phyloP scores from a whole-genome alignment of 2,329 filamentous ascomycete species.

The Botrytis fabae region DNA sequence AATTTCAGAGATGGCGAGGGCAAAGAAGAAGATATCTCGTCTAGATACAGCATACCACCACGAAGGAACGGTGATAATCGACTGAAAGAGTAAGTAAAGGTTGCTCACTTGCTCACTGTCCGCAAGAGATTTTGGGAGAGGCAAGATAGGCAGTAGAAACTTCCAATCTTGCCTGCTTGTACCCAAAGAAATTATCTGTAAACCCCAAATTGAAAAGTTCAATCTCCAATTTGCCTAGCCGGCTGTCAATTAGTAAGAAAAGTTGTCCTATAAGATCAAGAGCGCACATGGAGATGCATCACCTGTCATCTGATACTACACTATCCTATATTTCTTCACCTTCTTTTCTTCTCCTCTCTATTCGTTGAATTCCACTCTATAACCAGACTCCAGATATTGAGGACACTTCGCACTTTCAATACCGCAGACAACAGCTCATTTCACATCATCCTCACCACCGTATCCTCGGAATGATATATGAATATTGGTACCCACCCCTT shows the following conservation, averaged over 20 bases:
- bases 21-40: not conserved
- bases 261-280: slow-evolving; percentile 5
- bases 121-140: not conserved
- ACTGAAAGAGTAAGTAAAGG: not conserved
- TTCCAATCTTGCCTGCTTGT: not conserved
- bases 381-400: accelerated
- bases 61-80: not conserved
- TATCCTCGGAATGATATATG: not conserved
- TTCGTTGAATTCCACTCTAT: not conserved
- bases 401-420: not conserved
- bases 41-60: not conserved
- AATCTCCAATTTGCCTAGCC: not conserved
- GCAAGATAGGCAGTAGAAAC: not conserved
- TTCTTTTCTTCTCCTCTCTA: not conserved
- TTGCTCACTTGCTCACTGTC: not conserved
- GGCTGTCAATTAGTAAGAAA: not conserved
- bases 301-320: not conserved
- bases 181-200: not conserved
- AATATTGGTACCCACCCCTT: not conserved
- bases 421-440: not conserved
- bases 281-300: not conserved
- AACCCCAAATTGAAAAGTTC: not conserved
- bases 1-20: not conserved
- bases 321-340: not conserved
- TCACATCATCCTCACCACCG: not conserved